Base-by-base conservation (phyloP, 2,329 filamentous ascomycete species). In the Colletotrichum truncatum region DNA sequence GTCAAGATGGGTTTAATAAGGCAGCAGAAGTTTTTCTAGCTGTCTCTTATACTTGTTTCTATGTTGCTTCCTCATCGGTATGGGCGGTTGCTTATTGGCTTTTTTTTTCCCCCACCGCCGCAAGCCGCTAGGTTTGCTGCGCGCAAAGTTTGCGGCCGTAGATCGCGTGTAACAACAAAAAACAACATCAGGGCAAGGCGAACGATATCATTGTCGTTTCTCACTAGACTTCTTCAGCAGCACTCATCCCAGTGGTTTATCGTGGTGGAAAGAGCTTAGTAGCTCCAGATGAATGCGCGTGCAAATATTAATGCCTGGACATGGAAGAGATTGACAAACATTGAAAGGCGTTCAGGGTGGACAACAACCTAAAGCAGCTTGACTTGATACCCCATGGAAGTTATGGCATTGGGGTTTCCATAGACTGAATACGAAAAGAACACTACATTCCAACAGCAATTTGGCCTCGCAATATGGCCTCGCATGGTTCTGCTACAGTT, bases 81-180 rank as follows among this genome's bases (percentile, higher is more conserved):
- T 14, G 38, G 52, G 11, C 30, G 39, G 21, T 25, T 12, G 11
- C 10, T 12, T 38, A 46, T 26, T 36, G 9, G 54, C 12, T 34
- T 62, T 43, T n/a, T 4, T 65, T n/a, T 21, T 36, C 18, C 23
- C 16, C 41, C 25, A 26, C 6, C 43, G 36, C 18, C 49, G 21
- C 25, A n/a, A 30, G 28, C 21, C 34, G 23, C 5, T 6, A 25
- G 6, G 48, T 21, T 48, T 36, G 36, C 39, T 18, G 51, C 30
- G 18, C 51, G 48, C 62, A 62, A 54, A 61, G 62, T 65, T 45
- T 65, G 62, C 56, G 56, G 58, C 55, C 25, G 5, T 11, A 23
- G 56, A 65, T 65, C 62, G 62, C 56, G 39, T 61, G 56, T 65
- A 61, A 36, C 5, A 64, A 61, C 39, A 38, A 26, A 18, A 53